These are phyloP conservation scores for Aspergillus panamensis DNA, from an alignment of 495 filamentous ascomycete species.

Conservation along the genomic window DNA sequence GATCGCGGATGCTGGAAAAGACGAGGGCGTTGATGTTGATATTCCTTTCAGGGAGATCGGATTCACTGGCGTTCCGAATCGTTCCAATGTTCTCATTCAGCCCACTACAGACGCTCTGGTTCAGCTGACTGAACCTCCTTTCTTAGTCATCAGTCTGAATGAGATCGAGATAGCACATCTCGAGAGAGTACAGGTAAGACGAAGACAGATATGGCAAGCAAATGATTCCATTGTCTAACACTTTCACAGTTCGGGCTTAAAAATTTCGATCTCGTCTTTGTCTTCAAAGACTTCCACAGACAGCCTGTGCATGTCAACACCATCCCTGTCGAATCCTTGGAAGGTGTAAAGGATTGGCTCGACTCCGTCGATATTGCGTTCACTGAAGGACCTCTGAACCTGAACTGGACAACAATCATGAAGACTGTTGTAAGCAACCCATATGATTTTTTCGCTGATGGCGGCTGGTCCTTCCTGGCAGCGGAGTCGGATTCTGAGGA, in stretches of 20 bases:
- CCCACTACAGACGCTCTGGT: constrained; percentile 98
- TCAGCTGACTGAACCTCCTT: constrained; percentile 93
- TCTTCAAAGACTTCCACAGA: constrained; percentile 93
- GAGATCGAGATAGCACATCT: constrained; percentile 97
- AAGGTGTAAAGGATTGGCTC: constrained; percentile 96
- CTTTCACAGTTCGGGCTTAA: constrained; percentile 78
- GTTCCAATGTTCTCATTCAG: constrained; percentile 90
- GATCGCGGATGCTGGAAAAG: constrained; percentile 87
- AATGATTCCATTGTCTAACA: constrained; percentile 18
- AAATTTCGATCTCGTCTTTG: constrained; percentile 97
- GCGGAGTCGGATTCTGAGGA: constrained; percentile 86
- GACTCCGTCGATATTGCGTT: constrained; percentile 92
- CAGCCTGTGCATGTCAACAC: constrained; percentile 93
- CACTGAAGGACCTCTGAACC: constrained; percentile 91
- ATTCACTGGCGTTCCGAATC: constrained; percentile 93
- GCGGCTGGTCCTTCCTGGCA: constrained; percentile 90
- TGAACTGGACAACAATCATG: constrained; percentile 99
- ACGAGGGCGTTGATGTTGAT: constrained; percentile 81
- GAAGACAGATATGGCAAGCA: neutral
- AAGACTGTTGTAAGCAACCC: constrained; percentile 95
- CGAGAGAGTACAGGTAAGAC: constrained; percentile 78
- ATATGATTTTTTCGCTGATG: constrained; percentile 90
- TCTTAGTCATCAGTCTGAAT: constrained; percentile 88
- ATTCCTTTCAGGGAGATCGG: constrained; percentile 95
- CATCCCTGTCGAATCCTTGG: constrained; percentile 91